Base-by-base conservation (phyloP, 768 basidiomycete genomes). In the Rhodosporidiobolus odoratus region DNA sequence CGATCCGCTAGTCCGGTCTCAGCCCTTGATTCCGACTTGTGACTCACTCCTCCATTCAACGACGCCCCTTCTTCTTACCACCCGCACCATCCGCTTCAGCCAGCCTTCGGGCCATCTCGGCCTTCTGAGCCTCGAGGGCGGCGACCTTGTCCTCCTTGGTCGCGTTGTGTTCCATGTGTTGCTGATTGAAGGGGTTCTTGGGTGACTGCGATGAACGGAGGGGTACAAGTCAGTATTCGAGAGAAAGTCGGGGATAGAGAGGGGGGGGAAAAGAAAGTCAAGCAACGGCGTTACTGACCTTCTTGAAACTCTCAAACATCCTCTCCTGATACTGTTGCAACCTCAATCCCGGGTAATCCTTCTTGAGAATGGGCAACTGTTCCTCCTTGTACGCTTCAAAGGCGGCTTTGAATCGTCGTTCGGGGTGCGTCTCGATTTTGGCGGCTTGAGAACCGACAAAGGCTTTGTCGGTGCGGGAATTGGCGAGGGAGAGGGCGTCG, bases 401-500 rank as follows among this genome's bases (percentile, higher is more conserved):
- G 16, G 82, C 82, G 34, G 81, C 81, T 76, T 82, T 82, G 79
- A 81, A 82, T 32, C 82, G 78, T 65, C 81, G 64, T 77, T 82
- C 75, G 21, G 75, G 75, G 59, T 75, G 76, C 2, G 61, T 50
- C 60, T 78, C 75, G 41, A 76, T 65, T 60, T 65, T 65, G 38
- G 59, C 61, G 8, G 75, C 76, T 56, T 79, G 80, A 1, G 79
- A 72, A 4, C 81, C 81, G 62, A 81, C 38, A 5, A 75, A 69
- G 23, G 79, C 78, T 67, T 82, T 81, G 72, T 82, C 81, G 54
- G 78, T 80, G 68, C 77, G 78, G 15, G 78, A 75, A 65, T 77
- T 81, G 9, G 80, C 81, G 38, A 83, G 69, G 66, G 80, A 78
- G 61, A 83, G 66, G 40, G 81, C 80, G 64, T 82, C 81, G 58